A percentile compares a stretch with the other conserved stretches of the same genome.
Conservation (phyloP, 768 basidiomycete genomes). For the Collybiopsis confluens region DNA sequence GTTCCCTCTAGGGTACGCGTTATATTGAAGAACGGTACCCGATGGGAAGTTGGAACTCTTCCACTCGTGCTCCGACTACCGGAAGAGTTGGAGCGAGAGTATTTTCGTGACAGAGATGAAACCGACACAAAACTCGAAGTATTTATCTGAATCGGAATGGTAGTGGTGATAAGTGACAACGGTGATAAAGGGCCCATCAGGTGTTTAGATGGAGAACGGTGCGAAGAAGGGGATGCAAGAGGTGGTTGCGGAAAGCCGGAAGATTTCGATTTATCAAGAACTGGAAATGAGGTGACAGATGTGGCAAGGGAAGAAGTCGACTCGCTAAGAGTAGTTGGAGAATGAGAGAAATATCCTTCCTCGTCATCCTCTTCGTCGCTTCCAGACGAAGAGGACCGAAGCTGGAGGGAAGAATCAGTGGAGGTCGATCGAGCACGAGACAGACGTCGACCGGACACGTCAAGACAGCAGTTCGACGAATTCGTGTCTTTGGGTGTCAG, state of each 20-base stretch:
- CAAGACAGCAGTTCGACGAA: neutral
- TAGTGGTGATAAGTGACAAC: conserved; percentile 21
- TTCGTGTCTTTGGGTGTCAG: neutral
- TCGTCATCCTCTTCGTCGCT: conserved; percentile 32
- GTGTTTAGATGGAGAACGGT: conserved; percentile 35
- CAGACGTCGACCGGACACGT: neutral
- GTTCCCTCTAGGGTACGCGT: conserved; percentile 75
- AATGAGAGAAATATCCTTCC: conserved; percentile 61
- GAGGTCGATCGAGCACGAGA: conserved; percentile 5
- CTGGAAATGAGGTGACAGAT: conserved; percentile 32
- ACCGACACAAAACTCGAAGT: neutral
- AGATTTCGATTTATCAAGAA: conserved; percentile 32
- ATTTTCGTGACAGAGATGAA: neutral
- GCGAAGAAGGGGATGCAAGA: conserved; percentile 22
- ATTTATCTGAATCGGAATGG: neutral
- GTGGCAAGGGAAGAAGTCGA: conserved; percentile 31
- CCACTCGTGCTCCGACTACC: neutral
- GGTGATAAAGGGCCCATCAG: conserved; percentile 26
- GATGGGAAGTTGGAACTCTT: conserved; percentile 3
- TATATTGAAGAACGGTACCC: conserved; percentile 77
- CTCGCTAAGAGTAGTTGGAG: conserved; percentile 29
- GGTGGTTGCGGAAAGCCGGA: conserved; percentile 14
- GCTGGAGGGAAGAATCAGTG: neutral
- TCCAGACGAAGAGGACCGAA: conserved; percentile 8
- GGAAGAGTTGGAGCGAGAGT: neutral